Conservation (phyloP, 1,139 yeast species). For the Hemisphaericaspora xylanilytica region DNA sequence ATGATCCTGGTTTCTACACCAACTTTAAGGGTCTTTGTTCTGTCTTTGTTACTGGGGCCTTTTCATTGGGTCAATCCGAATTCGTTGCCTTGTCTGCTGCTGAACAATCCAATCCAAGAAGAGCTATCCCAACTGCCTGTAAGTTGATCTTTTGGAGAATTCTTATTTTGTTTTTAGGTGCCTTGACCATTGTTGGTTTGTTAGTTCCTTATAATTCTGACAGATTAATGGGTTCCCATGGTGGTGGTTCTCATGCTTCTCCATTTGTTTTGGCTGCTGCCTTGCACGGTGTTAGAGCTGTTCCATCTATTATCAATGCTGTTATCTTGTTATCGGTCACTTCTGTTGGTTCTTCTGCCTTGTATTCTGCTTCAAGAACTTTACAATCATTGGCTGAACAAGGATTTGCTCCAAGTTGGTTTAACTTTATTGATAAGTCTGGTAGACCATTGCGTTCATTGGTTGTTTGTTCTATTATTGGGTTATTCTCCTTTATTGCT, state of each 20-base stretch:
- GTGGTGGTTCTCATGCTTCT: conserved; percentile 38
- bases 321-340: conserved; percentile 45
- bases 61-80: conserved; percentile 41
- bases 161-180: conserved; percentile 39
- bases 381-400: conserved; percentile 45
- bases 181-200: conserved; percentile 41
- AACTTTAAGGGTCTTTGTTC: conserved; percentile 40
- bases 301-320: conserved; percentile 43
- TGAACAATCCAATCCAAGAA: conserved; percentile 41
- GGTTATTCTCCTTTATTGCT: conserved; percentile 35
- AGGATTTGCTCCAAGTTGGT: conserved; percentile 42
- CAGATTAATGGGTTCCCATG: conserved; percentile 38
- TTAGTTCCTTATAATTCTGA: conserved; percentile 41
- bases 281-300: conserved; percentile 37
- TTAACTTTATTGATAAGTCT: conserved; percentile 40
- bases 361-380: conserved; percentile 45
- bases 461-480: conserved; percentile 30
- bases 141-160: conserved; percentile 42
- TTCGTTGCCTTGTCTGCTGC: conserved; percentile 42
- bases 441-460: conserved; percentile 47
- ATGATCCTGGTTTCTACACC: conserved; percentile 38
- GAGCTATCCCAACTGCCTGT: conserved; percentile 42
- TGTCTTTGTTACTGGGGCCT: conserved; percentile 39
- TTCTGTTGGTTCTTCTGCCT: conserved; percentile 45
- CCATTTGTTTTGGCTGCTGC: conserved; percentile 48